phyloP scores from a whole-genome alignment of 2,329 filamentous ascomycete genomes.

The Neophaeococcomyces aloes region DNA sequence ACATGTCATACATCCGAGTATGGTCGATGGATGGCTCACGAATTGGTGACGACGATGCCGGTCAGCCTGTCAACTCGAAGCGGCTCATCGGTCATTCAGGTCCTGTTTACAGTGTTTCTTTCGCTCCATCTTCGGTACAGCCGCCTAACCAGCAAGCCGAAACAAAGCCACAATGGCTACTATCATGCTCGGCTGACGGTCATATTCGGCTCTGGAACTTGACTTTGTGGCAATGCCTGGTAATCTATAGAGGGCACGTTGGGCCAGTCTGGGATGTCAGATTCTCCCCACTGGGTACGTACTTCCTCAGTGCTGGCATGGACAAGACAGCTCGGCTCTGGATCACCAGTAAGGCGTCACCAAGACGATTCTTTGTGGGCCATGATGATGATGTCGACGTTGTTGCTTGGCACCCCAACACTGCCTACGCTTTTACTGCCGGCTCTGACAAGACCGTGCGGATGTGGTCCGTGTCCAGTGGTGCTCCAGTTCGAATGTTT shows the following conservation, averaged over 20 bases:
- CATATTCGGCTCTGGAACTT: constrained; percentile 88
- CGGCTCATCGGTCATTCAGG: constrained; percentile 78
- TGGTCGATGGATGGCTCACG: constrained; percentile 84
- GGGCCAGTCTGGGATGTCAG: constrained; percentile 78
- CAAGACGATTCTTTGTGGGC: constrained; percentile 76
- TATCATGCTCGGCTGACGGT: constrained; percentile 80
- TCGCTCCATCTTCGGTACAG: constrained; percentile 59
- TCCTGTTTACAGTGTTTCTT: constrained; percentile 79
- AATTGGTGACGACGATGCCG: constrained; percentile 56
- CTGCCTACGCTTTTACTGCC: constrained; percentile 83
- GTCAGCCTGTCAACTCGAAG: constrained; percentile 60
- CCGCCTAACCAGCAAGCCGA: constrained; percentile 38
- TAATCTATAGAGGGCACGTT: constrained; percentile 87
- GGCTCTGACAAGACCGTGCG: constrained; percentile 88
- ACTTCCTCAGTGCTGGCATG: constrained; percentile 78
- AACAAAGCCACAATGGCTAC: constrained; percentile 59
- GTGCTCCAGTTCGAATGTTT: constrained; percentile 80
- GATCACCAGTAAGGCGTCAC: constrained; percentile 85
- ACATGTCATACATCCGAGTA: constrained; percentile 89
- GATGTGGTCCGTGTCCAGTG: constrained; percentile 92
- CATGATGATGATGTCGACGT: constrained; percentile 90
- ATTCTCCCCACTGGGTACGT: constrained; percentile 91
- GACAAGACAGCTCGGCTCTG: constrained; percentile 87
- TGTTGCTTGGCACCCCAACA: constrained; percentile 90
- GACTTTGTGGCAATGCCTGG: constrained; percentile 82